A percentile compares a stretch with the other conserved stretches of the same genome.
Conservation (phyloP, 257 asterid genomes). For the Misopates orontium region DNA sequence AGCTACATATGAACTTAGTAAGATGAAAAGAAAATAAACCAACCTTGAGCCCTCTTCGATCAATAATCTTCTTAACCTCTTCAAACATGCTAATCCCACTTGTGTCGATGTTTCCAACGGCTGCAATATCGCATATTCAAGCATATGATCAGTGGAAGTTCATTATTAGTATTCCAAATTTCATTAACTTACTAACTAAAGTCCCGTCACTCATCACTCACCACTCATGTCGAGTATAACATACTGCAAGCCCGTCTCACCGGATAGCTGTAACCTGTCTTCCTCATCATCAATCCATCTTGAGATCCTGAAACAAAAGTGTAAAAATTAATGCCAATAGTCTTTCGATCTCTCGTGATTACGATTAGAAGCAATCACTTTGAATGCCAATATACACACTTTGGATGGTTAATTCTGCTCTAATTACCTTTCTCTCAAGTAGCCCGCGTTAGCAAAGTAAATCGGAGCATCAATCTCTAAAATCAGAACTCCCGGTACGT, state of each 20-base stretch:
- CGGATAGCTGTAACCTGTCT: constrained; percentile 54
- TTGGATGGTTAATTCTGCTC: not conserved
- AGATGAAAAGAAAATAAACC: not conserved
- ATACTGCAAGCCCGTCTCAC: constrained; percentile 60
- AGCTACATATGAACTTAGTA: not conserved
- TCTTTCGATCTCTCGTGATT: not conserved
- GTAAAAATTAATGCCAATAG: not conserved
- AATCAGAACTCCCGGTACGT: constrained; percentile 68
- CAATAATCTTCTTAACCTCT: constrained; percentile 71
- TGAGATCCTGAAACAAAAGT: constrained; percentile 48
- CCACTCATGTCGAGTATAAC: constrained; percentile 81
- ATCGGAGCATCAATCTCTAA: constrained; percentile 90
- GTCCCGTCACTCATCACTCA: constrained; percentile 41
- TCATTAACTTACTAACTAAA: not conserved
- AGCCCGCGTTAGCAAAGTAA: constrained; percentile 85
- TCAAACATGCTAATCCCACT: constrained; percentile 94
- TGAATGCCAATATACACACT: not conserved
- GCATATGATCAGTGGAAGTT: not conserved
- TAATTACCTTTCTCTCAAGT: constrained; percentile 86
- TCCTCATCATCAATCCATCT: constrained; percentile 97
- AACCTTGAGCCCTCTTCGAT: constrained; percentile 88
- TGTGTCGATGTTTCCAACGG: constrained; percentile 93
- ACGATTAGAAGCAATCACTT: not conserved
- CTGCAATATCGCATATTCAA: constrained; percentile 37
- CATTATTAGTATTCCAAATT: not conserved